Evolutionary conservation across 148 eudicot species (phyloP), one percentile per base, ranked within the genome.

Genomic region (Rhododendron williamsianum): DNA sequence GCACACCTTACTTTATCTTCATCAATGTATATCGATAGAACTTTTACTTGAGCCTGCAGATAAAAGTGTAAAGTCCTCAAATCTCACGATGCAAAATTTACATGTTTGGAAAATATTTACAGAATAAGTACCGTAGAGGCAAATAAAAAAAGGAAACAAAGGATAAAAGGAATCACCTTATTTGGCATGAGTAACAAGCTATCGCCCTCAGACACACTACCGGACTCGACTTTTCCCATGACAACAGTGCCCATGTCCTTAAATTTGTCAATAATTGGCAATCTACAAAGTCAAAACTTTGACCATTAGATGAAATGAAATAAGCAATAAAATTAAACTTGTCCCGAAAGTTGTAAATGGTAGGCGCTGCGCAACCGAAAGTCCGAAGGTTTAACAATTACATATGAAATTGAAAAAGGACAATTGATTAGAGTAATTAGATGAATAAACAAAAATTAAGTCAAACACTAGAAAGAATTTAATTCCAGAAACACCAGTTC

Each of bases 191-290:
- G 54, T 80, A 91, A 38, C 90, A 97, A 83, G 72, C 74, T 90
- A 78, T 94, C 96, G 54, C 98, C 99, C 90, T 95, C 98, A 8
- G 90, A 86, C n/a, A 97, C 67, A 82, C 91, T 92, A 35, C 99
- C 99, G 87, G 98, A 94, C 84, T 97, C 98, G 25, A 92, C 89
- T 90, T 97, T 97, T 25, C 99, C 98, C 99, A 94, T 97, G 45
- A 94, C 93, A 86, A 95, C 98, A 79, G 96, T 95, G 76, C 96
- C 98, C 94, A 95, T 87, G 84, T 95, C 98, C 90, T 97, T 96
- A 73, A 95, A 96, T 89, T 93, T 95, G 89, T 94, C 96, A 48
- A 91, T 89, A 60, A 96, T 89, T 73, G 98, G 97, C 92, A 96
- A 84, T 89, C 98, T 95, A 83, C 89, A 84, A 89, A 76, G 43